These are phyloP conservation scores for Penicillium bialowiezense DNA, from an alignment of 495 filamentous ascomycete species.

Conservation along the genomic window DNA sequence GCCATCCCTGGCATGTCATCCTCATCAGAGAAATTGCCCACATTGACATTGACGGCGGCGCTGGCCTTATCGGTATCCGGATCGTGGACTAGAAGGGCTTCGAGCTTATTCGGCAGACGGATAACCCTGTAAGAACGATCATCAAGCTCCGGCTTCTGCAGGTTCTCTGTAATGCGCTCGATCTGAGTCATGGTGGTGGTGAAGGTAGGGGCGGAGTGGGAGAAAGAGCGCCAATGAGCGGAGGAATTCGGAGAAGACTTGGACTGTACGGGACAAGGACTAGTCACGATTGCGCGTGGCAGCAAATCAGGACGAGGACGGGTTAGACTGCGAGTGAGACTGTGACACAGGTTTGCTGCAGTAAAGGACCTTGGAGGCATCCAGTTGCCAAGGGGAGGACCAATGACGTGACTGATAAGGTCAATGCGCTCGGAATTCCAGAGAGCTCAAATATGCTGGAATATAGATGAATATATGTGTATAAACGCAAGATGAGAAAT, in stretches of 20 bases:
- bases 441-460: background rate
- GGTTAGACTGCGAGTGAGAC: slow-evolving; percentile 24
- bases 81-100: slow-evolving; percentile 92
- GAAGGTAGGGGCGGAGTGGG: slow-evolving; percentile 20
- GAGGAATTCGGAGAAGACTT: slow-evolving; percentile 20
- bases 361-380: slow-evolving; percentile 50
- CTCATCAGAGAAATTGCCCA: slow-evolving; percentile 90
- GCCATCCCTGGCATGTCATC: slow-evolving; percentile 91
- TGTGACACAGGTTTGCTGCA: slow-evolving; percentile 31
- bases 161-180: slow-evolving; percentile 69
- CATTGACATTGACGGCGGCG: slow-evolving; percentile 92
- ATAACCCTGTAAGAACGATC: slow-evolving; percentile 88
- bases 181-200: slow-evolving; percentile 47
- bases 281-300: slow-evolving; percentile 15
- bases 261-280: slow-evolving; percentile 8
- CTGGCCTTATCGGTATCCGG: slow-evolving; percentile 95
- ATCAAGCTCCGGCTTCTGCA: slow-evolving; percentile 87
- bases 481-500: background rate
- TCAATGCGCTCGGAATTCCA: slow-evolving; percentile 10
- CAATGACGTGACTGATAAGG: slow-evolving; percentile 12
- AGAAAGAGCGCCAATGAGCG: slow-evolving; percentile 19
- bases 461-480: background rate
- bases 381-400: slow-evolving; percentile 2
- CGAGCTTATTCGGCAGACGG: slow-evolving; percentile 80
- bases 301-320: slow-evolving; percentile 15